Percentiles rank a stretch among this genome's conserved stretches.
Conservation (phyloP, 176 grass and related monocot genomes). For the Coix lacrymajobi region DNA sequence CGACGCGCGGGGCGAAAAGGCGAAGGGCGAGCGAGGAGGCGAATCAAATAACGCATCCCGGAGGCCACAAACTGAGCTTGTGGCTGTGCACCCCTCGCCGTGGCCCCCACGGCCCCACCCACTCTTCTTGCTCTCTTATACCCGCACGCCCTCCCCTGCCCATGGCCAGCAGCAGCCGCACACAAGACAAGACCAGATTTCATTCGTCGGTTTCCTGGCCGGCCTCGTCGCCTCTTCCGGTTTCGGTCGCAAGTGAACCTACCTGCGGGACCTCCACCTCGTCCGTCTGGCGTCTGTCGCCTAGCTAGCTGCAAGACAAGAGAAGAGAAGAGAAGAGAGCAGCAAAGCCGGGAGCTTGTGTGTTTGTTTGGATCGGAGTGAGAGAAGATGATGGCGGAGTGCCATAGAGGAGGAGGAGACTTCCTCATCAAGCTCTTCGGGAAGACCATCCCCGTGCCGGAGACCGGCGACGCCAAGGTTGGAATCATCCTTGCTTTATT, state of each 20-base stretch:
- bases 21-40: background rate
- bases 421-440: conserved; percentile 68
- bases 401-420: conserved; percentile 26
- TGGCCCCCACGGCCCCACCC: conserved; percentile 32
- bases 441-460: conserved; percentile 55
- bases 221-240: background rate
- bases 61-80: conserved; percentile 55
- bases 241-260: background rate
- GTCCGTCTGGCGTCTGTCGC: background rate
- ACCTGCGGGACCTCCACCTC: background rate
- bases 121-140: conserved; percentile 8
- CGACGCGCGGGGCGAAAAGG: background rate
- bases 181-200: background rate
- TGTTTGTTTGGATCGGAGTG: no score
- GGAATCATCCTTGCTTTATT: background rate
- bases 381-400: conserved; percentile 14
- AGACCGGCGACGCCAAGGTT: conserved; percentile 35
- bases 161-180: background rate
- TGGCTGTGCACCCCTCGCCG: conserved; percentile 40
- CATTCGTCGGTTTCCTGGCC: background rate
- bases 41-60: conserved; percentile 59
- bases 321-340: no score
- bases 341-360: no score
- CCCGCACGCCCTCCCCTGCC: background rate
- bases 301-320: background rate